phyloP scores from a whole-genome alignment of 2,329 filamentous ascomycete genomes.

The Sporothrix euskadiensis region DNA sequence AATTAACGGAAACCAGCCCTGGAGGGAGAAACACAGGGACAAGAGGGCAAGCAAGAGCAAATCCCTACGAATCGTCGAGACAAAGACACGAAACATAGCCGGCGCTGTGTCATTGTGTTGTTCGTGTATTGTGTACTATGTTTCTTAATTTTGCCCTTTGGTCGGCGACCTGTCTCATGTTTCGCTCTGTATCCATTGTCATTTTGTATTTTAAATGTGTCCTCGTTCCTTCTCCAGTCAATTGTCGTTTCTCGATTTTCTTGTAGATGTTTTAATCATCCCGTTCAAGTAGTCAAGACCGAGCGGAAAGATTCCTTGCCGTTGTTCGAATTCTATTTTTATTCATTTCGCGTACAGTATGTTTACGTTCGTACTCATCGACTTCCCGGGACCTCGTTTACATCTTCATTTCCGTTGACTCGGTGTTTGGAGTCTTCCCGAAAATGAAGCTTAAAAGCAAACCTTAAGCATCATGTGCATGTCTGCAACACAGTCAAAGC shows the following conservation, averaged over 20 bases:
- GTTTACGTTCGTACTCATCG: background rate
- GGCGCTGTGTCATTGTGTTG: background rate
- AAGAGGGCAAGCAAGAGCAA: background rate
- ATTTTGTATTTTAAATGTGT: background rate
- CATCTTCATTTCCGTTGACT: background rate
- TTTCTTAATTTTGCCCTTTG: background rate
- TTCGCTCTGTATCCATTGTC: background rate
- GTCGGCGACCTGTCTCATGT: slow-evolving; percentile 17
- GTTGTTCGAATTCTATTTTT: background rate
- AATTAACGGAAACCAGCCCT: background rate
- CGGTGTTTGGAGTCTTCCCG: background rate
- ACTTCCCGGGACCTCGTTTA: background rate
- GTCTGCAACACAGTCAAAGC: background rate
- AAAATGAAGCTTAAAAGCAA: background rate
- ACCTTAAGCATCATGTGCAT: background rate
- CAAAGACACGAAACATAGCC: background rate
- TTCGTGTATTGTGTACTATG: background rate
- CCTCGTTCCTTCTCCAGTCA: slow-evolving; percentile 14
- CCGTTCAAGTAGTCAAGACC: background rate
- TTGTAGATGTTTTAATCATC: background rate
- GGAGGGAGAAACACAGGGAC: background rate
- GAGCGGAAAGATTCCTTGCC: background rate
- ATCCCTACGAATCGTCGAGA: background rate
- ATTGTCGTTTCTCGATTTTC: background rate
- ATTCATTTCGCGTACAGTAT: too few species aligned